These are phyloP conservation scores for Schizonepeta tenuifolia DNA, from an alignment of 257 asterid genomes.

Conservation along the genomic window DNA sequence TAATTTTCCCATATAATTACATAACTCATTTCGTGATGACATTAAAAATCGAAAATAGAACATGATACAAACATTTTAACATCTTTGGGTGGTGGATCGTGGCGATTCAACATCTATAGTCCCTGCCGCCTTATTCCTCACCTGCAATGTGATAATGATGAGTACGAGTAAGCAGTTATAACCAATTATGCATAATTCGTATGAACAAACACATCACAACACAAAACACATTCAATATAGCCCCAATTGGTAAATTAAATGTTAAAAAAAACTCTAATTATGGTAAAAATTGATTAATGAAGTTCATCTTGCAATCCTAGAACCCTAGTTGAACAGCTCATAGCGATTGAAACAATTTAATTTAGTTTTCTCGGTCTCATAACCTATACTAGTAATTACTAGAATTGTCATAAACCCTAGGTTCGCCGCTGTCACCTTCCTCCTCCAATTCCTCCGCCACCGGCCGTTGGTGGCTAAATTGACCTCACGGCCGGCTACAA, in stretches of 20 bases:
- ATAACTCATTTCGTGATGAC: not conserved
- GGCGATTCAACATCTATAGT: not conserved
- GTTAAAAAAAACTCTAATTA: too few relatives aligned
- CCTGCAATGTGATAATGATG: constrained; percentile 2
- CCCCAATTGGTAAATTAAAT: too few relatives aligned
- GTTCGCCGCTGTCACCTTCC: not conserved
- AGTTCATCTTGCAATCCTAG: too few relatives aligned
- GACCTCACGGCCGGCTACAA: not conserved
- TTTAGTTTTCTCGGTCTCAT: not conserved
- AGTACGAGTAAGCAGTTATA: not conserved
- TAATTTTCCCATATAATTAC: too few relatives aligned
- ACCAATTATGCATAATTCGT: not conserved
- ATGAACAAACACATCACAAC: not conserved
- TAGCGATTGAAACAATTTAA: not conserved
- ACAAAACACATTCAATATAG: too few relatives aligned
- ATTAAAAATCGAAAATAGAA: not conserved
- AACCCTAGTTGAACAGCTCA: not conserved
- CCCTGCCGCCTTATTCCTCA: not conserved
- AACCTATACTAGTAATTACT: not conserved
- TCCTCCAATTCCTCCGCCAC: not conserved
- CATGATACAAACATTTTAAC: constrained; percentile 1
- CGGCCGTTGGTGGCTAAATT: not conserved
- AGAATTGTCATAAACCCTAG: not conserved
- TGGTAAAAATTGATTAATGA: too few relatives aligned
- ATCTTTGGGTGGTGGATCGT: not conserved